Percentiles rank a stretch among this genome's conserved stretches.
Conservation (phyloP, 2,329 filamentous ascomycete species). For the Fusarium haematococcum region DNA sequence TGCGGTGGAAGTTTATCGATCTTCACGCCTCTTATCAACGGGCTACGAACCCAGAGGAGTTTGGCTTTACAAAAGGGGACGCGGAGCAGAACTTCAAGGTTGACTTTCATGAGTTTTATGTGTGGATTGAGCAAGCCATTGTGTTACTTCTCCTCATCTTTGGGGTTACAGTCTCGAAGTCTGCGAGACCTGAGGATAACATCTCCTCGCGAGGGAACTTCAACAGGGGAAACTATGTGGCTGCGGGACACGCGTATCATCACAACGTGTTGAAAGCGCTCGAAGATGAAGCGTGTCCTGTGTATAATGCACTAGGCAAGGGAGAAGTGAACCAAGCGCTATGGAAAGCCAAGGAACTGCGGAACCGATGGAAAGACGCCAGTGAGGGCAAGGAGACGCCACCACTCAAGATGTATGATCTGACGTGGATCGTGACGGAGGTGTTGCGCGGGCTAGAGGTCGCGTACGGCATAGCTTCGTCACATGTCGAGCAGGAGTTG, state of each 20-base stretch:
- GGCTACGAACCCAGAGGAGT: constrained; percentile 55
- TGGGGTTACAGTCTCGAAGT: constrained; percentile 63
- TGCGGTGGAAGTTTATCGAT: constrained; percentile 74
- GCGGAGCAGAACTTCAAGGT: constrained; percentile 80
- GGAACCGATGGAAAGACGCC: constrained; percentile 79
- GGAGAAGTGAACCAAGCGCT: constrained; percentile 69
- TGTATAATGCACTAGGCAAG: constrained; percentile 66
- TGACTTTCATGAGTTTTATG: constrained; percentile 83
- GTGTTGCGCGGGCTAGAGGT: constrained; percentile 71
- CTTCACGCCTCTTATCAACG: constrained; percentile 67
- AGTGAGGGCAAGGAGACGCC: constrained; percentile 58
- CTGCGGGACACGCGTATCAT: constrained; percentile 68
- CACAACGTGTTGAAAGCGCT: constrained; percentile 76
- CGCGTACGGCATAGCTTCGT: constrained; percentile 64
- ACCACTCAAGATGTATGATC: constrained; percentile 68
- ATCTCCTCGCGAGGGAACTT: not conserved
- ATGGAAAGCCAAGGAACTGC: constrained; percentile 74
- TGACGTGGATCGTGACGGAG: constrained; percentile 68
- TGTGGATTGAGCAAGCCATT: constrained; percentile 76
- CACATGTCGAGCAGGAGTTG: constrained; percentile 55
- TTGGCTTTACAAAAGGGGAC: constrained; percentile 54
- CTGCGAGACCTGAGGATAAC: not conserved
- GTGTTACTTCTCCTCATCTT: constrained; percentile 75
- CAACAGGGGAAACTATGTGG: not conserved
- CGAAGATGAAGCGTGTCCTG: constrained; percentile 66